Conservation (phyloP, 2,329 filamentous ascomycete species). For the Colletotrichum sp. region DNA sequence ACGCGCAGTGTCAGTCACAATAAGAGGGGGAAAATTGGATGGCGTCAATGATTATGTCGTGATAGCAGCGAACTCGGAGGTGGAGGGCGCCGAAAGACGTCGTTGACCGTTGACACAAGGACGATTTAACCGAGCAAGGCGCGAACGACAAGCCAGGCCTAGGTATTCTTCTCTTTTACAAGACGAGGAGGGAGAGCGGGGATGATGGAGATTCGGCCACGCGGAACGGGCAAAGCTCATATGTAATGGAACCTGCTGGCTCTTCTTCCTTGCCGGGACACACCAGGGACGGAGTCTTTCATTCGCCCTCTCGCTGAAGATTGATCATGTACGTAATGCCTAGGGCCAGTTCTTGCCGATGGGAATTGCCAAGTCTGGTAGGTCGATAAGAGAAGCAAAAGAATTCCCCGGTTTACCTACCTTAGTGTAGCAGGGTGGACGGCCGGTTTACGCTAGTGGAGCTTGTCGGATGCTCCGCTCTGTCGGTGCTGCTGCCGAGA, state of each 20-base stretch:
- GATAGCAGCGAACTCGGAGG: neutral
- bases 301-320: neutral
- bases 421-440: neutral
- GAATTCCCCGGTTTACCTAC: neutral
- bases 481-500: neutral
- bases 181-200: neutral
- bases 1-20: neutral
- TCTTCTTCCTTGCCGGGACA: neutral
- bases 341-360: neutral
- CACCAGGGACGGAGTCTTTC: neutral
- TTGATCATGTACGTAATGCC: slow-evolving; percentile 9
- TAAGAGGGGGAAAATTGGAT: neutral
- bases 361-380: slow-evolving; percentile 5
- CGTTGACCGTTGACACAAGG: neutral
- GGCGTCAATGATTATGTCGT: neutral
- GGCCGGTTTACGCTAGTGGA: slow-evolving; percentile 2
- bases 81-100: neutral
- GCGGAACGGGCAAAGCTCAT: neutral
- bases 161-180: neutral
- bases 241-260: neutral
- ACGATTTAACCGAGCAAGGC: neutral
- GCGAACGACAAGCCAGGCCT: neutral
- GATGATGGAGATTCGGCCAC: neutral
- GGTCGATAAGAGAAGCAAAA: slow-evolving; percentile 3
- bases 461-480: neutral